Percentiles rank a stretch among this genome's conserved stretches.
Evolutionary conservation across 768 basidiomycete species (phyloP).

Genomic region (Lentinula edodes): DNA sequence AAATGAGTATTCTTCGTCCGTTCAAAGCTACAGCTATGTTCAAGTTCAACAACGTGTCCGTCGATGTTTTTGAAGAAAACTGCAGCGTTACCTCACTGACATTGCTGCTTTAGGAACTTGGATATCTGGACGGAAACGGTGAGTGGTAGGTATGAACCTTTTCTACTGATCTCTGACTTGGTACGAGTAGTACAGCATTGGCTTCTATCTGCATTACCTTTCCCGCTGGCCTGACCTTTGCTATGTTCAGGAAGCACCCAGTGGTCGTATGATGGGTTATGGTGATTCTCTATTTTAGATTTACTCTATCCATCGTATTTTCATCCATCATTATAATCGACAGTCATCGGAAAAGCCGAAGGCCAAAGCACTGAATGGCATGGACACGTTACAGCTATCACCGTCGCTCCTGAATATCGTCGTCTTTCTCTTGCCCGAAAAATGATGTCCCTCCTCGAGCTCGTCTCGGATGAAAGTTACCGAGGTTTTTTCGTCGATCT

Average conservation of each 20-base stretch:
- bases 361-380: constrained; percentile 74
- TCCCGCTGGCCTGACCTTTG: constrained; percentile 91
- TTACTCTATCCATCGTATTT: background rate
- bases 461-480: constrained; percentile 76
- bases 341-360: constrained; percentile 94
- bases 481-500: constrained; percentile 91
- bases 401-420: constrained; percentile 91
- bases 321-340: background rate
- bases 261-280: constrained; percentile 87
- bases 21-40: constrained; percentile 89
- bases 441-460: constrained; percentile 85
- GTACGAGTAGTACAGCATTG: constrained; percentile 66
- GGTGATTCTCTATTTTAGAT: constrained; percentile 41
- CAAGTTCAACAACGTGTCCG: constrained; percentile 88
- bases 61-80: constrained; percentile 3
- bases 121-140: constrained; percentile 99
- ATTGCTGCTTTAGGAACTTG: constrained; percentile 58
- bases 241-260: constrained; percentile 75
- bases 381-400: constrained; percentile 92
- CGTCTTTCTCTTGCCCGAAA: constrained; percentile 80
- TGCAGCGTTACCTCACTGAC: background rate
- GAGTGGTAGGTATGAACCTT: constrained; percentile 16
- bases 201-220: constrained; percentile 86
- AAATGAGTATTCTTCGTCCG: constrained; percentile 81
- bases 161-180: background rate